A percentile compares a stretch with the other conserved stretches of the same genome.
Evolutionary conservation across 2,329 filamentous ascomycete species (phyloP).

Genomic region (Xylaria arbuscula): DNA sequence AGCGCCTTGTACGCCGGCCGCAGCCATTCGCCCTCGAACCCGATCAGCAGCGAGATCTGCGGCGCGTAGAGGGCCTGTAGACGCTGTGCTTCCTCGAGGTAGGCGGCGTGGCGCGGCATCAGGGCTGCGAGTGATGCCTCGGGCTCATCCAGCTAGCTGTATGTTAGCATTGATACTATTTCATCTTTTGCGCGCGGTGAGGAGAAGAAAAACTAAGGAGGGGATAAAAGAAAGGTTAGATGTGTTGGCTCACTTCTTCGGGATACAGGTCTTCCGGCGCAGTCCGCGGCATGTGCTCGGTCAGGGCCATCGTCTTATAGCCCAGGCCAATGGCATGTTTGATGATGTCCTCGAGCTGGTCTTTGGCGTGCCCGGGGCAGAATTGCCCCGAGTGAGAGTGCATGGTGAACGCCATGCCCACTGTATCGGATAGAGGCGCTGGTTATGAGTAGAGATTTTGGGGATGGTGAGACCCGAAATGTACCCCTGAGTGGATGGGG

Average conservation of each 20-base stretch:
- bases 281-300: slow-evolving; percentile 93
- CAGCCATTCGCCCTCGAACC: slow-evolving; percentile 95
- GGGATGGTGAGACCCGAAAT: too few species aligned
- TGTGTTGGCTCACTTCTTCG: slow-evolving; percentile 73
- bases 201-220: neutral
- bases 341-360: slow-evolving; percentile 85
- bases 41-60: slow-evolving; percentile 83
- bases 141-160: slow-evolving; percentile 61
- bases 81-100: slow-evolving; percentile 78
- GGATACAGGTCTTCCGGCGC: slow-evolving; percentile 84
- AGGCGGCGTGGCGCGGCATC: slow-evolving; percentile 72
- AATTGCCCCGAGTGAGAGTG: slow-evolving; percentile 99
- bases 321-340: slow-evolving; percentile 79
- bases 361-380: slow-evolving; percentile 87
- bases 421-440: neutral
- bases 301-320: slow-evolving; percentile 86
- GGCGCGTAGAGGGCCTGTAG: slow-evolving; percentile 76
- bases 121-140: slow-evolving; percentile 61
- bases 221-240: neutral
- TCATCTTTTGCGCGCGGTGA: neutral
- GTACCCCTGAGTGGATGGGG: neutral
- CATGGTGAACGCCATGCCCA: slow-evolving; percentile 90
- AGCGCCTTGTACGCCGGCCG: slow-evolving; percentile 69
- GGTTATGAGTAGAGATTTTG: neutral
- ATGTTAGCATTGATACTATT: slow-evolving; percentile 7